These are phyloP conservation scores for Apiospora sp. DNA, from an alignment of 2,329 filamentous ascomycete species.

Conservation along the genomic window DNA sequence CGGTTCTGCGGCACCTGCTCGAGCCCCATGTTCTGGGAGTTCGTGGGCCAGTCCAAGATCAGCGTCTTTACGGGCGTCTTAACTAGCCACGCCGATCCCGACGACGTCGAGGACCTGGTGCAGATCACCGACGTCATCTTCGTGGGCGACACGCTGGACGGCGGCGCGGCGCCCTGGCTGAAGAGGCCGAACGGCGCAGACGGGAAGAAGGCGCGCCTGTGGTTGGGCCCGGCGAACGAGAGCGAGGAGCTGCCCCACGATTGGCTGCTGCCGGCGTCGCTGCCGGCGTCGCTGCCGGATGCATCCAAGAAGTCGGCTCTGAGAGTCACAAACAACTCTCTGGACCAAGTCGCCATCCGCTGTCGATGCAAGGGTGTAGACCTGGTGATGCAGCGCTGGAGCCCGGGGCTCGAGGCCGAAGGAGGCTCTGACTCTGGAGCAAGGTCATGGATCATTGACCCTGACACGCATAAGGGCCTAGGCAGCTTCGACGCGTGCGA, in stretches of 20 bases:
- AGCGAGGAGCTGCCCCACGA: conserved; percentile 41
- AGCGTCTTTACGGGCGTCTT: conserved; percentile 50
- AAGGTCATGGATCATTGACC: conserved; percentile 52
- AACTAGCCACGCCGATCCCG: conserved; percentile 35
- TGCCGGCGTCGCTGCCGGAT: conserved; percentile 24
- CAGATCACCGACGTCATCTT: conserved; percentile 50
- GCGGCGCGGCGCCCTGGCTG: conserved; percentile 58
- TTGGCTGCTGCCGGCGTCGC: conserved; percentile 39
- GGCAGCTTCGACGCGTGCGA: conserved; percentile 54
- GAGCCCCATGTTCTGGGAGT: conserved; percentile 52
- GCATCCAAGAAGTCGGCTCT: conserved; percentile 31
- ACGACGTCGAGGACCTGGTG: conserved; percentile 40
- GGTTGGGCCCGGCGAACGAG: conserved; percentile 33
- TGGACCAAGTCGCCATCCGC: conserved; percentile 44
- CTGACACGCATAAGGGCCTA: conserved; percentile 48
- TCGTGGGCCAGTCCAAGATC: conserved; percentile 31
- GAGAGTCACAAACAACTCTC: too few relatives aligned
- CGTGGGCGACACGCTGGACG: conserved; percentile 59
- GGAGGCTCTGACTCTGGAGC: conserved; percentile 42
- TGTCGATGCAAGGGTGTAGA: conserved; percentile 58
- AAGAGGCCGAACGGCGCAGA: conserved; percentile 42
- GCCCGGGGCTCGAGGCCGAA: conserved; percentile 38
- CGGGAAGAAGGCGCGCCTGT: conserved; percentile 37
- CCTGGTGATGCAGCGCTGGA: conserved; percentile 46
- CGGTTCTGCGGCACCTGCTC: conserved; percentile 55